These are phyloP conservation scores for Kappamyces sp. DNA, from an alignment of 192 early-diverging fungal species.

Conservation along the genomic window DNA sequence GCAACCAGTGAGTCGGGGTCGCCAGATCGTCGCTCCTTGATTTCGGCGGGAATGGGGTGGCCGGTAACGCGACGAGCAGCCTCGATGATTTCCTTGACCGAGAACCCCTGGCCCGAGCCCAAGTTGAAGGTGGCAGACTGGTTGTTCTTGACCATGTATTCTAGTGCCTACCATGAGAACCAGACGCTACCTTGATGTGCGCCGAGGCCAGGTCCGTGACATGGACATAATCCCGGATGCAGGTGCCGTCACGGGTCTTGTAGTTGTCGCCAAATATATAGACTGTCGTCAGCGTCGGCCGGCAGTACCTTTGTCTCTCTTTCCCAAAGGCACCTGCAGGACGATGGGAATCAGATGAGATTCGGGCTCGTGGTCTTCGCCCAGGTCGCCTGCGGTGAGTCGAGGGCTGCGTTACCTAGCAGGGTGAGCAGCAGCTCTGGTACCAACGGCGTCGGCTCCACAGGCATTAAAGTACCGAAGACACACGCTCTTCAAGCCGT, in stretches of 20 bases:
- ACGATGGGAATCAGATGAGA: constrained; percentile 90
- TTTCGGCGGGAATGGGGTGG: constrained; percentile 68
- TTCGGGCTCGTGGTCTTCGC: constrained; percentile 82
- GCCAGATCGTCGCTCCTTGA: constrained; percentile 34
- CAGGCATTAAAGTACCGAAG: constrained; percentile 92
- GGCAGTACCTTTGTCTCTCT: constrained; percentile 68
- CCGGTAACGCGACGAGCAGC: constrained; percentile 75
- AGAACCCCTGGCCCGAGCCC: constrained; percentile 86
- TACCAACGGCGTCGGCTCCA: constrained; percentile 81
- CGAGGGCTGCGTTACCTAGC: not conserved
- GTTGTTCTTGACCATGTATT: constrained; percentile 61
- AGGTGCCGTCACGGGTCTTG: constrained; percentile 83
- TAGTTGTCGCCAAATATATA: constrained; percentile 93
- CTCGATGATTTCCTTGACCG: constrained; percentile 85
- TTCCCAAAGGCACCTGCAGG: constrained; percentile 78
- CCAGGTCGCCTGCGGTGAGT: constrained; percentile 68
- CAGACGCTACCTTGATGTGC: constrained; percentile 57
- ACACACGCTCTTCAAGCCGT: constrained; percentile 43
- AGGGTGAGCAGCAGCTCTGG: no score
- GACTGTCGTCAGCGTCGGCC: no score
- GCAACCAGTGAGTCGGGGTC: constrained; percentile 51
- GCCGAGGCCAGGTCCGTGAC: constrained; percentile 88
- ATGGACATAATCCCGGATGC: constrained; percentile 93
- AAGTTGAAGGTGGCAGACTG: constrained; percentile 78
- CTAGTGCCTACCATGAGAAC: constrained; percentile 49